Base-by-base conservation (phyloP, 2,329 filamentous ascomycete species). In the Aureobasidium sp. region DNA sequence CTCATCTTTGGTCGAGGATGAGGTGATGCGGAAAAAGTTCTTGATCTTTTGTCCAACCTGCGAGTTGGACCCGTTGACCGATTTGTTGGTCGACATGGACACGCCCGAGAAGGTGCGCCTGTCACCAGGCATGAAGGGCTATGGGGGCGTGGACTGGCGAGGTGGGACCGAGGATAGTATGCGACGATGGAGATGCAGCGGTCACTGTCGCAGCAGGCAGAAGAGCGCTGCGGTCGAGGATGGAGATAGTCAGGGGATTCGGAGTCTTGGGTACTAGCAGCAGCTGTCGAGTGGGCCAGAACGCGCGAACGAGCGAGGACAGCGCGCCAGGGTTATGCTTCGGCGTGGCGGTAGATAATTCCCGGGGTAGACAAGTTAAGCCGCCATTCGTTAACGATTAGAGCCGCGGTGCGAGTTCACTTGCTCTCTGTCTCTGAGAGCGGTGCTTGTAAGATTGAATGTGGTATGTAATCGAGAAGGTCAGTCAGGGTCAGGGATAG, bases 21-120 rank as follows among this genome's bases (percentile, higher is more conserved):
- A 78, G 70, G 78, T 85, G 74, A 87, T 86, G 70, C 85, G 82
- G 75, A 87, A 87, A 74, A 87, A 87, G 72, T 85, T 86, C 77
- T 84, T 86, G 75, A 87, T 83, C 73, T 82, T 84, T 65, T 85
- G 82, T 41, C 82, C 83, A 62, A 85, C 77, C 69, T 85, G 82
- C 66, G 73, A 75, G 70, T 79, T 79, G 65, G 78, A 77, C 64
- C 74, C 74, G 68, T 77, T 78, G 69, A 77, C 70, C 58, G 76
- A 75, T 69, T 76, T 76, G 70, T 81, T 81, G 59, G 72, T 71
- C 54, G 74, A 75, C 49, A 63, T 47, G 65, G 69, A 64, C 64
- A 67, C 69, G 69, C 78, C 78, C 62, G 76, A 77, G 70, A 80
- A 80, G 68, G 76, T 74, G 64, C 78, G 74, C 73, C 80, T 80